Base-by-base conservation (phyloP, 352 stramenopile species). In the Pythium folliculosum region DNA sequence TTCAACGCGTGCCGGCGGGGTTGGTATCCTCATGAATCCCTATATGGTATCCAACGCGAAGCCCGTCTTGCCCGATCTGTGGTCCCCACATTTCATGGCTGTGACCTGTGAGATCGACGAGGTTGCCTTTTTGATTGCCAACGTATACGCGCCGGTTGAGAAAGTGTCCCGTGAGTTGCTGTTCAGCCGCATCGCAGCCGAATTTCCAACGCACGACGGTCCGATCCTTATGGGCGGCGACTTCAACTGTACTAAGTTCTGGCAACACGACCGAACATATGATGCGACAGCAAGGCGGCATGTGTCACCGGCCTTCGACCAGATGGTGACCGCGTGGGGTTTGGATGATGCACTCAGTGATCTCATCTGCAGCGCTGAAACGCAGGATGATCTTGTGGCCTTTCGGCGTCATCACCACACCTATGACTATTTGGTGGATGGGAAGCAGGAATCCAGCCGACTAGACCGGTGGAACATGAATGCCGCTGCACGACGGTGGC, bases 1-100 rank as follows among this genome's bases (percentile, higher is more conserved):
- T 27, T 2, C 52, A 23, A 47, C 27, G 6, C 52, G 52, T 1
- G 8, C 27, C 1, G 52, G 16, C 3, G 52, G 52, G 2, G 52
- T 60, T 1, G 52, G 17, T 5, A 47, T 60, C 8, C 52, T 60
- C 8, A 17, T 47, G 25, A 60, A 60, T 27, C 52, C 52, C 1
- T 60, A 60, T 16, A 23, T 9, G n/a, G 52, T 60, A 2, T 47
- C 25, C 1, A 13, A 47, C 7, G 52, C n/a, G 30, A 1, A 14
- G 12, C 52, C 52, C 4, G 52, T 27, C 9, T 17, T 60, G 32
- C 3, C 7, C 5, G 52, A 47, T 14, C 19, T 47, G 1, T 60
- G 52, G 52, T 47, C 30, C 1, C 30, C 27, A 16, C 25, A 60
- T 25, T 60, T 60, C 35, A 16, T 60, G 1, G 52, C 52, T 25